Evolutionary conservation across 139 green algal genomes (phyloP), one percentile per base, ranked within the genome.

Genomic region (Chlorella ohadii): DNA sequence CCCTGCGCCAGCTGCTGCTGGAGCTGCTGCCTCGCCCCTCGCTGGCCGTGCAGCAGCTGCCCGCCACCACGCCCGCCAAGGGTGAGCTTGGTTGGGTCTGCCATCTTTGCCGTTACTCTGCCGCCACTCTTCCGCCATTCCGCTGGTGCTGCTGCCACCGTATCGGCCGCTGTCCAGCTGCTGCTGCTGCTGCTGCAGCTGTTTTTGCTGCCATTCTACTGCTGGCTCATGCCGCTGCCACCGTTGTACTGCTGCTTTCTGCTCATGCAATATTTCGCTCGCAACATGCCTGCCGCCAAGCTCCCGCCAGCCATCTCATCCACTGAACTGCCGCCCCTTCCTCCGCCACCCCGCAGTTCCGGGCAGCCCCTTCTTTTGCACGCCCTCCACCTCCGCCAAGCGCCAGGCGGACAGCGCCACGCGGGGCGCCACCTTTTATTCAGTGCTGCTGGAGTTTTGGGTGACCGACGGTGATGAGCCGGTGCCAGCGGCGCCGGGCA

Each of bases 371-470:
- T 87, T 75, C 66, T 87, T 76, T 59, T 65, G 76, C 70, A 55
- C 47, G 28, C 33, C 47, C 51, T 3, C 70, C 56, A 36, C 63
- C 36, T 38, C 59, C 1, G 70, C 70, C 76, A 75, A 79, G 68
- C 74, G 83, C 17, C 61, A 74, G 57, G 65, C 44, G 3, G 75
- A 83, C 33, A 27, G 31, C 28, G 74, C 44, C 57, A 73, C 44
- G 22, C 79, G 78, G 16, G 85, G 85, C 27, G 36, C 77, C 19
- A 70, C 83, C 31, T 83, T 90, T 27, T 85, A 83, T 39, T 78
- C 72, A 22, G 86, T 81, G 56, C 86, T 97, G 44, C 33, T 95
- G 1, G 94, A 97, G 89, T 96, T 95, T 59, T 97, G 93, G 94
- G 81, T 96, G 59, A 94, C 91, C 27, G 94, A 96, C 57, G 74